Percentiles rank a stretch among this genome's conserved stretches.
Evolutionary conservation across 306 rosid genomes (phyloP).

Genomic region (Malus domestica): DNA sequence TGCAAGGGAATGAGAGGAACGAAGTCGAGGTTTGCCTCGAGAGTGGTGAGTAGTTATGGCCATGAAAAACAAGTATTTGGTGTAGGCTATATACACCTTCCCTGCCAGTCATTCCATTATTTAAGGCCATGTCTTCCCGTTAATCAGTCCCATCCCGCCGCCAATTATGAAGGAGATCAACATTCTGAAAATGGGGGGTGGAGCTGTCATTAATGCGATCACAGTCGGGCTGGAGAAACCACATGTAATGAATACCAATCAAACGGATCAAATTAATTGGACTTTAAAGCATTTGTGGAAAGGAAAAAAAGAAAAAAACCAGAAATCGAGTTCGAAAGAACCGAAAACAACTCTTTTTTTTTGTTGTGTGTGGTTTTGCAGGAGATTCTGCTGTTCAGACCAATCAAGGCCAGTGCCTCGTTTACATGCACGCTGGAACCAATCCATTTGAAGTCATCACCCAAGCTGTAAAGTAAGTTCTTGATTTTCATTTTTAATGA

Average conservation of each 20-base stretch:
- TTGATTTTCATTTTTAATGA: not conserved
- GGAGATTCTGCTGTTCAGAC: slow-evolving; percentile 80
- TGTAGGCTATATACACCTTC: slow-evolving; percentile 24
- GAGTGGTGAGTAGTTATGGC: slow-evolving; percentile 80
- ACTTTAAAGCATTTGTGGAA: slow-evolving; percentile 52
- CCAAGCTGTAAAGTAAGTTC: slow-evolving; percentile 77
- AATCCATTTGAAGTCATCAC: slow-evolving; percentile 87
- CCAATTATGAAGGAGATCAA: slow-evolving; percentile 27
- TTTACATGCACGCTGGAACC: slow-evolving; percentile 92
- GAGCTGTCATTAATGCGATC: slow-evolving; percentile 38
- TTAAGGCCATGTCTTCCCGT: slow-evolving; percentile 29
- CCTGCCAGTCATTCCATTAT: slow-evolving; percentile 24
- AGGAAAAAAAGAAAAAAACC: slow-evolving; percentile 4
- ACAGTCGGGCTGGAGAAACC: slow-evolving; percentile 43
- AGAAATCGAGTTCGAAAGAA: slow-evolving; percentile 41
- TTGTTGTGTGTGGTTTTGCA: slow-evolving; percentile 80
- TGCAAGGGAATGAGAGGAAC: slow-evolving; percentile 82
- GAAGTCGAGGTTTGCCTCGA: slow-evolving; percentile 85
- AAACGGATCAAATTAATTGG: slow-evolving; percentile 42
- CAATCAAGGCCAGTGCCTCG: slow-evolving; percentile 71
- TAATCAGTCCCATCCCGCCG: slow-evolving; percentile 38
- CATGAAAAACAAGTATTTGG: slow-evolving; percentile 23
- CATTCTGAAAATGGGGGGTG: slow-evolving; percentile 37
- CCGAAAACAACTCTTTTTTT: slow-evolving; percentile 39
- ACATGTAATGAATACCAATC: slow-evolving; percentile 27